Conservation (phyloP, 2,329 filamentous ascomycete species). For the Tolypocladium cylindrosporum region DNA sequence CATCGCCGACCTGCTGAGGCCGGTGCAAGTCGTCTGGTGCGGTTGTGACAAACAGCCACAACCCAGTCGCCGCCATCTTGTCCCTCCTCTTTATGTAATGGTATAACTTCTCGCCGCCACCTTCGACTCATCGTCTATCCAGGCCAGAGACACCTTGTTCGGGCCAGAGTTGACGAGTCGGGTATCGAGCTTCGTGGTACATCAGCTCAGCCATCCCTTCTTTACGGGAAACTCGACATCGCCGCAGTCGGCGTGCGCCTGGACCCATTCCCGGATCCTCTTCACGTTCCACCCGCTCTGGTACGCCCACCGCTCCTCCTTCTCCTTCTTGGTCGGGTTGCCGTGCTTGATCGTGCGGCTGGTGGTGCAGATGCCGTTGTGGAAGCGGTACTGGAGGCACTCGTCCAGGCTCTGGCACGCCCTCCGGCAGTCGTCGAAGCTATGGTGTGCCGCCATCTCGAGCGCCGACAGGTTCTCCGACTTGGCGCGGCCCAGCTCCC, state of each 20-base stretch:
- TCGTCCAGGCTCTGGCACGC: constrained; percentile 28
- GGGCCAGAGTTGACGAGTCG: too few relatives aligned
- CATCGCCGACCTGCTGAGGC: background rate
- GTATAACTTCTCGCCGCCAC: background rate
- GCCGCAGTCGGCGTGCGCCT: constrained; percentile 23
- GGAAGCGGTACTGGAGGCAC: constrained; percentile 33
- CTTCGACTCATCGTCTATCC: too few relatives aligned
- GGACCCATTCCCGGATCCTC: constrained; percentile 30
- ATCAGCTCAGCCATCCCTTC: background rate
- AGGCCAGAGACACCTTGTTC: background rate
- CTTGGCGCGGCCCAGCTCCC: constrained; percentile 21
- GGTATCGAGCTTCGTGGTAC: too few relatives aligned
- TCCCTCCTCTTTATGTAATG: background rate
- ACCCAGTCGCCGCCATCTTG: background rate
- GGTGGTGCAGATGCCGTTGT: constrained; percentile 26
- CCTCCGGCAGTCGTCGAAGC: constrained; percentile 29
- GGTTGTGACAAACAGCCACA: background rate
- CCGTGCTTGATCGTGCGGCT: constrained; percentile 27
- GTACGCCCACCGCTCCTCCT: constrained; percentile 17
- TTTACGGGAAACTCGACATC: constrained; percentile 2
- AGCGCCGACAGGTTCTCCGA: constrained; percentile 19
- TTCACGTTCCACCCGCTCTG: constrained; percentile 32
- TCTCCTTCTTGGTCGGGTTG: constrained; percentile 20
- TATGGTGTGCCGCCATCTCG: constrained; percentile 31
- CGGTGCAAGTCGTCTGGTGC: background rate